Base-by-base conservation (phyloP, 2,329 filamentous ascomycete genomes). In the Neonectria neomacrospora region DNA sequence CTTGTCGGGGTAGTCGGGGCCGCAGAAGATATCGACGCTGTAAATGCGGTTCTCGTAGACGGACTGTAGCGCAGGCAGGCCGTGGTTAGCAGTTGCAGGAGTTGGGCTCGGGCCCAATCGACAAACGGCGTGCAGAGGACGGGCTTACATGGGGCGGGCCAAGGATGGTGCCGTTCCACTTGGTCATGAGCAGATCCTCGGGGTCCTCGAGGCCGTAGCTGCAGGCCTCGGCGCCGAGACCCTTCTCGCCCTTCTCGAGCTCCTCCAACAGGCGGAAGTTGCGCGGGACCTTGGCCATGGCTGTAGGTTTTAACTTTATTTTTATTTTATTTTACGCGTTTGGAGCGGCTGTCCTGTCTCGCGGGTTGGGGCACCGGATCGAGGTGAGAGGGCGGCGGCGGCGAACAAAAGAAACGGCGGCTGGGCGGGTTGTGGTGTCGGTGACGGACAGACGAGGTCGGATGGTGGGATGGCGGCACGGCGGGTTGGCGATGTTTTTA, bases 11-110 rank as follows among this genome's bases (percentile, higher is more conserved):
- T 99, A 99, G 61, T 92, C 84, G 52, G 89, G 85, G 66, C 94
- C 94, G 83, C 96, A 99, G 83, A 97, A 91, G 83, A 99, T 97
- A 81, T 95, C 96, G 74, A 99, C 87, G 72, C 93, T 96, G 86
- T 99, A 99, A 82, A 99, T 99, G 75, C 96, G 92, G 82, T 99
- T 99, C 85, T 99, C 96, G 79, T 98, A 95, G 66, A 91, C 94
- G 80, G 94, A 97, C 92, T 96, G 75, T 44, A 12, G 65, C 41
- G 52, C 53, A 42, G 57, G 45, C 20, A 41, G 44, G 56, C 26
- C n/a, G 52, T 42, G 48, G 54, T 71, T 65, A 71, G 61, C 39
- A 16, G 28, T 28, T 47, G 41, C 34, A 23, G 48, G 20, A 37
- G 54, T 42, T 48, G 47, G 48, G 54, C 41, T 23, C 8, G 3